Evolutionary conservation across 225 moss, liverwort and hornwort genomes (phyloP).

Genomic region (Ulota crispa): DNA sequence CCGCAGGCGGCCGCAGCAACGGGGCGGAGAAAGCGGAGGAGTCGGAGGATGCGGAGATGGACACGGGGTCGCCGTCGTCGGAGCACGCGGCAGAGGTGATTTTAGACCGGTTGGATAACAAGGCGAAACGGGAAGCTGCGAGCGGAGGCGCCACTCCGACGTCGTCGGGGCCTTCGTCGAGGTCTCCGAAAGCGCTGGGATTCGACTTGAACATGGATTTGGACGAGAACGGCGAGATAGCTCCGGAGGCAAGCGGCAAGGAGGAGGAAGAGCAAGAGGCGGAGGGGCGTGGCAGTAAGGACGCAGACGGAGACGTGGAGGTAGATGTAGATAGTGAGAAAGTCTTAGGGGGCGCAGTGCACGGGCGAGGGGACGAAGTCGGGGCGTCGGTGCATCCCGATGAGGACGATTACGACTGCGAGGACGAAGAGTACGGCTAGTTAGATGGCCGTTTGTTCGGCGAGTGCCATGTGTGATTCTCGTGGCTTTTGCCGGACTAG

Average conservation of each 20-base stretch:
- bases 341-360: conserved; percentile 62
- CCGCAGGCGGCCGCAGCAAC: conserved; percentile 40
- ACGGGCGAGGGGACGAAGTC: conserved; percentile 61
- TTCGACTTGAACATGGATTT: conserved; percentile 90
- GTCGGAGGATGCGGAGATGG: conserved; percentile 70
- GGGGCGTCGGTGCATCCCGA: conserved; percentile 62
- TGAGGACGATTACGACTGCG: conserved; percentile 94
- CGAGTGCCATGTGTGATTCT: conserved; percentile 35
- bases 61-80: conserved; percentile 58
- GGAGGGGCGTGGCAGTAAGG: conserved; percentile 5
- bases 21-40: conserved; percentile 71
- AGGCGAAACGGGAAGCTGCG: conserved; percentile 37
- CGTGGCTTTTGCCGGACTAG: conserved; percentile 18
- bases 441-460: conserved; percentile 22
- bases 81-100: conserved; percentile 56
- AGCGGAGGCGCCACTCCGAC: conserved; percentile 50
- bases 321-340: conserved; percentile 64
- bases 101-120: conserved; percentile 44
- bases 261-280: conserved; percentile 65
- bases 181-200: conserved; percentile 56
- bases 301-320: too few species aligned
- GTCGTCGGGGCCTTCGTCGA: conserved; percentile 40
- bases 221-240: conserved; percentile 89
- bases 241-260: conserved; percentile 55
- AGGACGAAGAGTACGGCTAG: conserved; percentile 72